Percentiles rank a stretch among this genome's conserved stretches.
phyloP scores from a whole-genome alignment of 441 rosid species.

The Arabidopsis hybrid region DNA sequence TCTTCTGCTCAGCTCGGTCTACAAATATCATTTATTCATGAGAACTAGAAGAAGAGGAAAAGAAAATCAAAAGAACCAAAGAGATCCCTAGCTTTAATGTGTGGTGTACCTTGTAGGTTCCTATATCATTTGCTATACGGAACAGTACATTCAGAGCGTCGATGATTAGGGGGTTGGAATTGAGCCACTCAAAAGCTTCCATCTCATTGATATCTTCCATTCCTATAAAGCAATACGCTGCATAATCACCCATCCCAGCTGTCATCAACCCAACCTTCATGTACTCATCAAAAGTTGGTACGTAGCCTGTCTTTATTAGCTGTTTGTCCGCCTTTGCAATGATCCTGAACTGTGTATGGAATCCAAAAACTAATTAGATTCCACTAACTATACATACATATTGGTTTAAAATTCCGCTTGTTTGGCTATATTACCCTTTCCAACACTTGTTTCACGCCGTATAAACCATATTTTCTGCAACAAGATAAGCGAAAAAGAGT shows the following conservation, averaged over 20 bases:
- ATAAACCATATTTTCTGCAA: conserved; percentile 7
- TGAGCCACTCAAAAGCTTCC: neutral
- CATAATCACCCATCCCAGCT: neutral
- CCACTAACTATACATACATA: neutral
- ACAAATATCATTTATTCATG: neutral
- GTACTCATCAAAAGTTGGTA: conserved; percentile 30
- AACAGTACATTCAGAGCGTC: neutral
- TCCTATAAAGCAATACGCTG: neutral
- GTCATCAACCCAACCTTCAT: conserved; percentile 6
- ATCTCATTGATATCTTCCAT: conserved; percentile 24
- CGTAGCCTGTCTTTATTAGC: neutral
- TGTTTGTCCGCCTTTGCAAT: neutral
- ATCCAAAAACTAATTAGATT: neutral
- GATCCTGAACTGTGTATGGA: neutral
- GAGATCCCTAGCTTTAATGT: too few relatives aligned
- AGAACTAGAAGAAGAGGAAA: neutral
- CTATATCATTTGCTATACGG: conserved; percentile 24
- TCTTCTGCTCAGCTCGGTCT: conserved; percentile 15
- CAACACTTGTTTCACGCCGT: neutral
- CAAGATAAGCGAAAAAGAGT: neutral
- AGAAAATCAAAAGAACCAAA: neutral
- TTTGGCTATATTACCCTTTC: neutral
- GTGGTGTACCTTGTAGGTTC: conserved; percentile 18
- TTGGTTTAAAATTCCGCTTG: neutral
- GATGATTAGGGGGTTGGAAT: conserved; percentile 14